Percentiles rank a stretch among this genome's conserved stretches.
These are phyloP conservation scores for Lachnellula subtilissima DNA, from an alignment of 2,329 filamentous ascomycete genomes.

Conservation along the genomic window DNA sequence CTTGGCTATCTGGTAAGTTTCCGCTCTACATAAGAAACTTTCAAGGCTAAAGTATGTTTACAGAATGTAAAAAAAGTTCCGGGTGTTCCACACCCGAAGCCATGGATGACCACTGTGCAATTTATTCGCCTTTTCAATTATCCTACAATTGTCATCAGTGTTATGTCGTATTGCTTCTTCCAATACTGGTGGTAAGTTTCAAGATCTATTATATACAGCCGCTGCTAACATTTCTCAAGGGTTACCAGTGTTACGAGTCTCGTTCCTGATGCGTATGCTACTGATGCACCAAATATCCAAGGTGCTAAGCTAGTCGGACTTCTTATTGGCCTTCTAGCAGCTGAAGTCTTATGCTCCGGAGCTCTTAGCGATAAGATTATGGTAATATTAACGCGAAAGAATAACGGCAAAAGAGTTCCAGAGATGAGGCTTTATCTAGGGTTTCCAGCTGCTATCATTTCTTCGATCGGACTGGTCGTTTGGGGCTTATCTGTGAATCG, in stretches of 20 bases:
- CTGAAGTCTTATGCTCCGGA: too few species aligned
- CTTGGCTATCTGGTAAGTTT: too few species aligned
- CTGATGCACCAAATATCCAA: slow-evolving; percentile 40
- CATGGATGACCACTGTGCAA: slow-evolving; percentile 24
- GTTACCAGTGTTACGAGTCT: slow-evolving; percentile 11
- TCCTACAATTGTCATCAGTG: slow-evolving; percentile 40
- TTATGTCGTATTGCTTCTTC: slow-evolving; percentile 46
- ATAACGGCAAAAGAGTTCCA: slow-evolving; percentile 39
- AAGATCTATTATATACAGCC: too few species aligned
- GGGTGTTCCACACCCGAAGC: too few species aligned
- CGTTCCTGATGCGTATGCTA: slow-evolving; percentile 30
- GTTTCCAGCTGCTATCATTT: slow-evolving; percentile 47
- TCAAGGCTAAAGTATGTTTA: too few species aligned
- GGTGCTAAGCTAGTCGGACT: slow-evolving; percentile 50
- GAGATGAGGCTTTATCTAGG: slow-evolving; percentile 43
- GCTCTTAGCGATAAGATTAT: too few species aligned
- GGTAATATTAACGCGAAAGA: slow-evolving; percentile 36
- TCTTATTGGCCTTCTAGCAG: slow-evolving; percentile 47
- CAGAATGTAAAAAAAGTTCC: too few species aligned
- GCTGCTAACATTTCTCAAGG: neutral
- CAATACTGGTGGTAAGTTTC: slow-evolving; percentile 52
- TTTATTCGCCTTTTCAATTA: slow-evolving; percentile 32
- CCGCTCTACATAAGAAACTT: too few species aligned
- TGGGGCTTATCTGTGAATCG: too few species aligned
- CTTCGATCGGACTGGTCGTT: slow-evolving; percentile 31